Conservation (phyloP, 805 yeast species). For the Myxozyma geophila region DNA sequence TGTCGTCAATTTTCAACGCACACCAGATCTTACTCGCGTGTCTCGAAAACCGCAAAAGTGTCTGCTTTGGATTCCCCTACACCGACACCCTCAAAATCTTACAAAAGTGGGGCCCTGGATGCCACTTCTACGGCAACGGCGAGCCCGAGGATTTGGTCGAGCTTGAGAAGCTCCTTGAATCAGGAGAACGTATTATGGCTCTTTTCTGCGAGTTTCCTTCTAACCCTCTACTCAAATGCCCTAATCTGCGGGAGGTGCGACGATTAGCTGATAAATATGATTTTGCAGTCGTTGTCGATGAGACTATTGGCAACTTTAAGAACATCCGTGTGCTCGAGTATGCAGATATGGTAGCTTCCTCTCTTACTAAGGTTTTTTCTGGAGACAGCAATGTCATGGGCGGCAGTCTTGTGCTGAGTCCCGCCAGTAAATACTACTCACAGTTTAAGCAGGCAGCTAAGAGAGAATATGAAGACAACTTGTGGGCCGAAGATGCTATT, state of each 20-base stretch:
- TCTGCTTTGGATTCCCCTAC: conserved; percentile 95
- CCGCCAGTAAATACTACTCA: conserved; percentile 57
- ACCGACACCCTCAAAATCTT: conserved; percentile 88
- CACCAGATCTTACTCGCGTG: conserved; percentile 53
- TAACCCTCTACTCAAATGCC: conserved; percentile 87
- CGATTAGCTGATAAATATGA: conserved; percentile 67
- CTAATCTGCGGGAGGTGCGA: conserved; percentile 69
- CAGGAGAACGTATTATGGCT: conserved; percentile 71
- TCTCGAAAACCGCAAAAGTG: conserved; percentile 58
- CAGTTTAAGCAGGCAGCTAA: conserved; percentile 55
- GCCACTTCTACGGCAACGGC: conserved; percentile 82
- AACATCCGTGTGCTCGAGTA: conserved; percentile 80
- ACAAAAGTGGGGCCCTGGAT: conserved; percentile 90
- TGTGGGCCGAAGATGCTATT: conserved; percentile 95
- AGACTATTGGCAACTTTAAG: conserved; percentile 88
- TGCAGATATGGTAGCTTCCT: conserved; percentile 85
- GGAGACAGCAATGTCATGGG: conserved; percentile 97
- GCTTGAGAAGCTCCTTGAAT: conserved; percentile 62
- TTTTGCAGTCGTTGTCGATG: conserved; percentile 87
- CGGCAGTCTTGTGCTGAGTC: conserved; percentile 80
- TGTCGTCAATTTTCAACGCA: conserved; percentile 87
- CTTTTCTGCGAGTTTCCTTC: conserved; percentile 94
- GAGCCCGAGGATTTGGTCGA: conserved; percentile 67
- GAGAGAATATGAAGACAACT: conserved; percentile 68
- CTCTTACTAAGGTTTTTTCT: conserved; percentile 88